A percentile compares a stretch with the other conserved stretches of the same genome.
Conservation (phyloP, 306 rosid species). For the Acacia acuminata region DNA sequence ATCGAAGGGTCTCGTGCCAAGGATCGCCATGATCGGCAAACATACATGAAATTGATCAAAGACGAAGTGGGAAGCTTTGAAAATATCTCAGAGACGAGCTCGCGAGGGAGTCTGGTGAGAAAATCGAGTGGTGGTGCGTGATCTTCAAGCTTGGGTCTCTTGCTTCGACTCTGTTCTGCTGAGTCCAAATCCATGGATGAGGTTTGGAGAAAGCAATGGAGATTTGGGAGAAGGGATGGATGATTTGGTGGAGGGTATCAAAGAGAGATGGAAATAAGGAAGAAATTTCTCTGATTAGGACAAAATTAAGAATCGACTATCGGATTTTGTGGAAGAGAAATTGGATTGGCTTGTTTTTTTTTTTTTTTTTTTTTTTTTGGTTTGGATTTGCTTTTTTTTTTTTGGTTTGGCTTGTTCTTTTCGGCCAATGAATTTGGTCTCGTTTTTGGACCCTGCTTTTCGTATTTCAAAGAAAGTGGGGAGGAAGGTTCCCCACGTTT, state of each 20-base stretch:
- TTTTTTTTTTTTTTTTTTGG: neutral
- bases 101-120: slow-evolving; percentile 34
- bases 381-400: neutral
- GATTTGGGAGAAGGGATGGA: neutral
- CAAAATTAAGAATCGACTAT: neutral
- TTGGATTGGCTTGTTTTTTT: neutral
- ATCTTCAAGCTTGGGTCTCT: slow-evolving; percentile 17
- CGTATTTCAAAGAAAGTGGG: neutral
- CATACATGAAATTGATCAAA: slow-evolving; percentile 35
- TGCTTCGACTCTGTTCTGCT: slow-evolving; percentile 10
- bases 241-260: neutral
- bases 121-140: neutral
- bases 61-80: slow-evolving; percentile 44
- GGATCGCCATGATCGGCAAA: slow-evolving; percentile 33
- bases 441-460: neutral
- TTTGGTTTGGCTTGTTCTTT: neutral
- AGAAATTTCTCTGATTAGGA: neutral
- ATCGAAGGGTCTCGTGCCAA: slow-evolving; percentile 25
- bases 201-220: too few relatives aligned
- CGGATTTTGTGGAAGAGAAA: neutral
- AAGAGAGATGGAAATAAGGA: neutral
- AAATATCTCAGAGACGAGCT: slow-evolving; percentile 27
- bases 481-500: neutral
- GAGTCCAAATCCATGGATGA: slow-evolving; percentile 6
- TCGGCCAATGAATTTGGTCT: neutral